These are phyloP conservation scores for Acer yangbiense DNA, from an alignment of 345 rosid genomes.

Conservation along the genomic window DNA sequence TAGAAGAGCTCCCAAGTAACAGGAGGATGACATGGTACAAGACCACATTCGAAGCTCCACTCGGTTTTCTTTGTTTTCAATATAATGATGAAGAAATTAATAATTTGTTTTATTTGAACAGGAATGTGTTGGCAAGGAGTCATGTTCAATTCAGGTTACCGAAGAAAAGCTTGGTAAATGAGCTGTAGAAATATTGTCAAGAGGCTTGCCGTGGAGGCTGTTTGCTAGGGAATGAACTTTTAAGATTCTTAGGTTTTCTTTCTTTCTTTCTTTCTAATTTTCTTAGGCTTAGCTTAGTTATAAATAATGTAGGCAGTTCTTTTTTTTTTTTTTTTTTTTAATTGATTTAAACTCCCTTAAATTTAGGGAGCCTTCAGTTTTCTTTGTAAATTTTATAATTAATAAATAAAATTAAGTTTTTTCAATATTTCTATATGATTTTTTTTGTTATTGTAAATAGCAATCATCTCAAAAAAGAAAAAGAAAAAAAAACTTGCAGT, in stretches of 20 bases:
- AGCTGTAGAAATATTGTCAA: constrained; percentile 26
- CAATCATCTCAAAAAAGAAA: too few relatives aligned
- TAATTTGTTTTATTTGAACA: constrained; percentile 1
- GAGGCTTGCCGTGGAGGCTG: constrained; percentile 54
- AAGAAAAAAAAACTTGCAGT: too few relatives aligned
- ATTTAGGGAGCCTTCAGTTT: too few relatives aligned
- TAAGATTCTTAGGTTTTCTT: not conserved
- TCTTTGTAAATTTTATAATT: too few relatives aligned
- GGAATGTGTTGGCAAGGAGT: constrained; percentile 52
- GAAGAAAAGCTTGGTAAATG: constrained; percentile 34
- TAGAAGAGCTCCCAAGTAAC: constrained; percentile 35
- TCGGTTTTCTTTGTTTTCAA: constrained; percentile 11
- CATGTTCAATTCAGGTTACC: constrained; percentile 34
- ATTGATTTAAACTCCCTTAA: too few relatives aligned
- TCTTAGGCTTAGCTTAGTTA: too few relatives aligned
- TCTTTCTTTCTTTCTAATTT: not conserved
- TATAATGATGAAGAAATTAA: not conserved
- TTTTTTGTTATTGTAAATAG: too few relatives aligned
- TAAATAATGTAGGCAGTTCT: too few relatives aligned
- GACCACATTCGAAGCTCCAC: constrained; percentile 52
- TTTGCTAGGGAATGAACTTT: constrained; percentile 27
- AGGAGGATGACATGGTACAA: constrained; percentile 65
- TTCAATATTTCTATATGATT: too few relatives aligned
- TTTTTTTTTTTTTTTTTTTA: too few relatives aligned
- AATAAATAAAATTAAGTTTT: too few relatives aligned